Conservation (phyloP, 2,329 filamentous ascomycete species). For the Alternaria alternata region DNA sequence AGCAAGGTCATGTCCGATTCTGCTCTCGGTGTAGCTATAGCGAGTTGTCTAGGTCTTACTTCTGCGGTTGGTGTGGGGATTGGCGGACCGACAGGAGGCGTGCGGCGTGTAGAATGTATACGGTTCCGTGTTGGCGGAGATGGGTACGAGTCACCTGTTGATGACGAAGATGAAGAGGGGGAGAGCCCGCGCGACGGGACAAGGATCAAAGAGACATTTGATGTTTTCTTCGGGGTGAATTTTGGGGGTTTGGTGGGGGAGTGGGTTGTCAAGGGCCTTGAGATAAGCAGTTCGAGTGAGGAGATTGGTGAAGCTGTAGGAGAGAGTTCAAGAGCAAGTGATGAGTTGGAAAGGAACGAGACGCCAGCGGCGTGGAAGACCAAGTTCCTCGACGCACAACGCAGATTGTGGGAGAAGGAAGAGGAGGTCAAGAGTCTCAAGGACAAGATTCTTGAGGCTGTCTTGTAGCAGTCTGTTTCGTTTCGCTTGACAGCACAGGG, state of each 20-base stretch:
- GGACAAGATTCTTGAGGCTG: slow-evolving; percentile 51
- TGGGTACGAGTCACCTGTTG: slow-evolving; percentile 51
- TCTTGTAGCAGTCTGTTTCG: slow-evolving; percentile 34
- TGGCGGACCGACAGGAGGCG: slow-evolving; percentile 42
- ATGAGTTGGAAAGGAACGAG: slow-evolving; percentile 19
- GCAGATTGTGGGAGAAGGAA: slow-evolving; percentile 45
- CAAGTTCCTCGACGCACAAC: slow-evolving; percentile 46
- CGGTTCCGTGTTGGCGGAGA: slow-evolving; percentile 53
- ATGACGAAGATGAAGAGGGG: slow-evolving; percentile 51
- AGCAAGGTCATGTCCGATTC: slow-evolving; percentile 47
- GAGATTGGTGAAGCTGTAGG: slow-evolving; percentile 1
- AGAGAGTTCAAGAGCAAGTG: slow-evolving; percentile 19
- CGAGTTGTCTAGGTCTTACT: slow-evolving; percentile 53
- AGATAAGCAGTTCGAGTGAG: neutral
- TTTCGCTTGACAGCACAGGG: neutral
- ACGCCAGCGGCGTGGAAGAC: slow-evolving; percentile 43
- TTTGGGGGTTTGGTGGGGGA: slow-evolving; percentile 54
- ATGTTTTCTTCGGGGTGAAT: slow-evolving; percentile 54
- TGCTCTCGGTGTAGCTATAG: slow-evolving; percentile 51
- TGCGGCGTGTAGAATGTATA: slow-evolving; percentile 53
- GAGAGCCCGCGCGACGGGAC: slow-evolving; percentile 12
- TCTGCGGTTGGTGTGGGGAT: slow-evolving; percentile 49
- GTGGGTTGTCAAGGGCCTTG: slow-evolving; percentile 54
- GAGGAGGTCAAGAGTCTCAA: slow-evolving; percentile 46
- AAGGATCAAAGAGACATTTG: slow-evolving; percentile 51